Percentiles rank a stretch among this genome's conserved stretches.
phyloP scores from a whole-genome alignment of 495 filamentous ascomycete genomes.

The Talaromyces proteolyticus region DNA sequence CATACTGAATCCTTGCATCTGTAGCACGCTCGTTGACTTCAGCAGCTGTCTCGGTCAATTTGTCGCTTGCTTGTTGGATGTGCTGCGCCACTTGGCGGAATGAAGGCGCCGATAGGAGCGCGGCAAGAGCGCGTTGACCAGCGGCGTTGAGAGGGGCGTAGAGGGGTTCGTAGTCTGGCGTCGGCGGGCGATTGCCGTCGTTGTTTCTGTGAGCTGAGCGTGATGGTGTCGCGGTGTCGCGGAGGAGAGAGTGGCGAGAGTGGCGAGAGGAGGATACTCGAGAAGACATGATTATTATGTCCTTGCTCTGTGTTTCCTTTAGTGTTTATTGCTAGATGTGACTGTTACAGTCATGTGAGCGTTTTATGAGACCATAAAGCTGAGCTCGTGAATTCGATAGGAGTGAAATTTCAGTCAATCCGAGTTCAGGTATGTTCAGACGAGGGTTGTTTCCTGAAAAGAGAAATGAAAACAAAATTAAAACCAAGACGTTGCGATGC shows the following conservation, averaged over 20 bases:
- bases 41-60: constrained; percentile 35
- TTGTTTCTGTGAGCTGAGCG: constrained; percentile 15
- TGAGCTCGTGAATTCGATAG: too few species aligned
- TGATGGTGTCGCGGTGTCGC: constrained; percentile 9
- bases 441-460: too few species aligned
- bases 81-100: constrained; percentile 27
- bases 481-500: background rate
- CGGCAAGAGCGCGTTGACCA: constrained; percentile 23
- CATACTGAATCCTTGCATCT: constrained; percentile 25
- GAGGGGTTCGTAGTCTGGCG: constrained; percentile 54
- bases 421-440: too few species aligned
- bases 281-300: background rate
- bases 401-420: too few species aligned
- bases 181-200: constrained; percentile 8
- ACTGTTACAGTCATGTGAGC: too few species aligned
- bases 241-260: background rate
- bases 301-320: background rate
- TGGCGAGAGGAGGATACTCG: background rate
- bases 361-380: too few species aligned
- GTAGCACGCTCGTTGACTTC: constrained; percentile 40
- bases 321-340: too few species aligned
- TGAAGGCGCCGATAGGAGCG: constrained; percentile 23
- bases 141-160: constrained; percentile 38
- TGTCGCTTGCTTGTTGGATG: constrained; percentile 26
- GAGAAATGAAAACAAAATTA: background rate